Percentiles rank a stretch among this genome's conserved stretches.
Evolutionary conservation across 805 yeast species (phyloP).

Genomic region (Saturnispora serradocipensis): DNA sequence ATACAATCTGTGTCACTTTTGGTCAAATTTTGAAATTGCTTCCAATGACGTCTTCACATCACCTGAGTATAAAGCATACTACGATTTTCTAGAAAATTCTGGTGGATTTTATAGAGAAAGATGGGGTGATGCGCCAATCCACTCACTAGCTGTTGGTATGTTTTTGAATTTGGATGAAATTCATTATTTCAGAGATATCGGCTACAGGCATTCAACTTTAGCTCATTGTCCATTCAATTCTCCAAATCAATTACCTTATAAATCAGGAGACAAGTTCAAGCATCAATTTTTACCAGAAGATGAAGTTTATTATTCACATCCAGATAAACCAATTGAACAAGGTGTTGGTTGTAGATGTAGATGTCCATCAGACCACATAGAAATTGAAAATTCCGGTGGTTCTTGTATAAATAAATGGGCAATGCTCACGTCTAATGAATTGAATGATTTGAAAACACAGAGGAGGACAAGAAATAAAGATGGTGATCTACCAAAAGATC

Average conservation of each 20-base stretch:
- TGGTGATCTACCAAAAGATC: background rate
- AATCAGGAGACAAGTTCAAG: conserved; percentile 27
- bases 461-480: background rate
- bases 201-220: conserved; percentile 73
- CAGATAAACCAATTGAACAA: conserved; percentile 17
- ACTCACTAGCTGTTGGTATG: conserved; percentile 78
- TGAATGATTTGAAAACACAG: background rate
- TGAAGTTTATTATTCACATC: conserved; percentile 30
- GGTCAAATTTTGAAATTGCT: conserved; percentile 93
- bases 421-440: conserved; percentile 21
- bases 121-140: conserved; percentile 98
- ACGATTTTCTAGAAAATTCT: conserved; percentile 53
- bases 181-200: conserved; percentile 89
- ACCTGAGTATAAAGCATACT: conserved; percentile 55
- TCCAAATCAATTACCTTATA: conserved; percentile 41
- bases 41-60: conserved; percentile 65
- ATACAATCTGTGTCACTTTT: conserved; percentile 77
- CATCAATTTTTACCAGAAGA: conserved; percentile 26
- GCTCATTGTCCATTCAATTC: conserved; percentile 78
- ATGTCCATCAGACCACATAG: conserved; percentile 51
- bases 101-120: conserved; percentile 87
- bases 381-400: conserved; percentile 46
- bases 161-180: conserved; percentile 57
- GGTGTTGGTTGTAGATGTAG: conserved; percentile 69
- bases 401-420: conserved; percentile 49